These are phyloP conservation scores for Cryptococcus sp. DNA, from an alignment of 1,284 basidiomycete species.

Conservation along the genomic window DNA sequence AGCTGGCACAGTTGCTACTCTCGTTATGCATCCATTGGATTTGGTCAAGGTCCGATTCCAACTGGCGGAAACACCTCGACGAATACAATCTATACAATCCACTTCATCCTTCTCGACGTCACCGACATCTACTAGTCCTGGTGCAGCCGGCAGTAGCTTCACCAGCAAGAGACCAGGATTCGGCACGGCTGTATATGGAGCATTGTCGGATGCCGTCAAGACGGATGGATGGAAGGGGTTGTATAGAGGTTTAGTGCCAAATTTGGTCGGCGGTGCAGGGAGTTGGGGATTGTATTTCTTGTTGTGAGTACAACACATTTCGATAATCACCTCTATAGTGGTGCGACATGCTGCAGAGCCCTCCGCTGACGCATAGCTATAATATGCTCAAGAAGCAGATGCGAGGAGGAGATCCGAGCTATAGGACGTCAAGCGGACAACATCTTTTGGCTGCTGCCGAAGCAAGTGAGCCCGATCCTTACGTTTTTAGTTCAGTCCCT, in stretches of 20 bases:
- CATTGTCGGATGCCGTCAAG: slow-evolving; percentile 68
- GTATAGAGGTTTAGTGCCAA: slow-evolving; percentile 85
- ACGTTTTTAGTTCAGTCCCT: background rate
- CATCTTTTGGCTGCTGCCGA: slow-evolving; percentile 88
- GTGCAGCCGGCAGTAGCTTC: background rate
- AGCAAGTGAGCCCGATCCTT: slow-evolving; percentile 66
- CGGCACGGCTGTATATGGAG: slow-evolving; percentile 72
- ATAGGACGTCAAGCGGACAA: slow-evolving; percentile 64
- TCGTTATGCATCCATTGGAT: slow-evolving; percentile 98
- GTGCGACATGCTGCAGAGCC: background rate
- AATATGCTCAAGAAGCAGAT: slow-evolving; percentile 81
- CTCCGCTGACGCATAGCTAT: slow-evolving; percentile 76
- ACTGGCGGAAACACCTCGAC: slow-evolving; percentile 63
- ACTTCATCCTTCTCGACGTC: slow-evolving; percentile 7
- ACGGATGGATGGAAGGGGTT: slow-evolving; percentile 78
- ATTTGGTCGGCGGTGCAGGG: slow-evolving; percentile 92
- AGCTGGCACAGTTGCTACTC: slow-evolving; percentile 84
- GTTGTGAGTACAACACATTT: slow-evolving; percentile 82
- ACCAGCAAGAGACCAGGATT: slow-evolving; percentile 52
- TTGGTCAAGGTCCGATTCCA: slow-evolving; percentile 94
- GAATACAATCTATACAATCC: background rate
- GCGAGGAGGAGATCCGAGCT: slow-evolving; percentile 45
- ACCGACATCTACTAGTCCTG: background rate
- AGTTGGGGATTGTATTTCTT: slow-evolving; percentile 98
- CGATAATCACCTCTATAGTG: background rate